These are phyloP conservation scores for Populus ilicifolia DNA, from an alignment of 345 rosid species.

Conservation along the genomic window DNA sequence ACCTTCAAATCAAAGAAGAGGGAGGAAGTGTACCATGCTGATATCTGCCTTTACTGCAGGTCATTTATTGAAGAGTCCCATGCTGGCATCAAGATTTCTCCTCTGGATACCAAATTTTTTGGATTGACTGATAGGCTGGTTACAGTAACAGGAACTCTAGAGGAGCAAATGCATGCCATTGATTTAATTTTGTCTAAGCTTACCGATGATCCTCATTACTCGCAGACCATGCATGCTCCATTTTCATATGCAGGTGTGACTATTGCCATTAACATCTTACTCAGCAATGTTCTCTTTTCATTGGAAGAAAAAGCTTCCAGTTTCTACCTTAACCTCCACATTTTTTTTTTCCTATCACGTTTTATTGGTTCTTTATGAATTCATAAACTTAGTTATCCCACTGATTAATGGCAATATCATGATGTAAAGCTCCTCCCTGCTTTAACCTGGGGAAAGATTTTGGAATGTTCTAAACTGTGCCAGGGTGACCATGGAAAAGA, in stretches of 20 bases:
- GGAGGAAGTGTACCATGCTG: conserved; percentile 12
- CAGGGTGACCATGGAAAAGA: not conserved
- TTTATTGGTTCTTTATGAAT: not conserved
- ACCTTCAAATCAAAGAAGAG: not conserved
- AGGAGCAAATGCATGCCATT: conserved; percentile 87
- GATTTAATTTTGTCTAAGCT: conserved; percentile 85
- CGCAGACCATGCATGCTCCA: conserved; percentile 76
- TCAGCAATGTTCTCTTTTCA: conserved; percentile 1
- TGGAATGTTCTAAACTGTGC: not conserved
- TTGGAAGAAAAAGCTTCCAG: not conserved
- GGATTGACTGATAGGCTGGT: conserved; percentile 95
- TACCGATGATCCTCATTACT: conserved; percentile 77
- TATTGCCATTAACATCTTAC: conserved; percentile 11
- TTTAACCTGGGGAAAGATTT: not conserved
- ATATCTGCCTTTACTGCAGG: conserved; percentile 43
- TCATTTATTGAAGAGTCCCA: conserved; percentile 95
- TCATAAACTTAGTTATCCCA: not conserved
- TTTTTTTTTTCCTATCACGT: not conserved
- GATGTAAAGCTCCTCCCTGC: not conserved
- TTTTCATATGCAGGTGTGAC: conserved; percentile 84
- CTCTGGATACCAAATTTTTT: conserved; percentile 75
- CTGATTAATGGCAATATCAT: not conserved
- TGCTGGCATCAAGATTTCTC: conserved; percentile 93
- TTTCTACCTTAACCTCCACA: not conserved
- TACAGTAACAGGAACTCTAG: conserved; percentile 75